phyloP scores from a whole-genome alignment of 495 filamentous ascomycete genomes.

The Penicillium fimorum region DNA sequence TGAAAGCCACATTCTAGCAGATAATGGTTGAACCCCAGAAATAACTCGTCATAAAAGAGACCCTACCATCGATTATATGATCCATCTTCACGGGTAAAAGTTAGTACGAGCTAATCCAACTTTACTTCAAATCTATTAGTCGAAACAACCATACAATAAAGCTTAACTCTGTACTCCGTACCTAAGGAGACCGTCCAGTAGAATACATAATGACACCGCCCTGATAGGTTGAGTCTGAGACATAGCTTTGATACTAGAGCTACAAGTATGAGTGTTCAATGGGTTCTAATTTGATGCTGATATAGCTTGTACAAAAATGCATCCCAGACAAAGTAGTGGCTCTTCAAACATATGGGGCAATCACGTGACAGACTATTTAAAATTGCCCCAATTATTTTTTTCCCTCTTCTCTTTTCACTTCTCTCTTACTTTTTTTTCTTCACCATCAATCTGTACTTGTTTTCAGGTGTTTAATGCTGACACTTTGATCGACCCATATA shows the following conservation, averaged over 20 bases:
- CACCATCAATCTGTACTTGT: not conserved
- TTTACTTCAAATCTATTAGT: too few species aligned
- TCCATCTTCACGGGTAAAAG: too few species aligned
- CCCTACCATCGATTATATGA: too few species aligned
- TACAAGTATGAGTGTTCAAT: too few species aligned
- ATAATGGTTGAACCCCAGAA: not conserved
- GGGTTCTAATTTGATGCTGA: not conserved
- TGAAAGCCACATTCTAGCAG: not conserved
- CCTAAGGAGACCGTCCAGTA: too few species aligned
- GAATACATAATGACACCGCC: too few species aligned
- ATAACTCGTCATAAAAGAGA: too few species aligned
- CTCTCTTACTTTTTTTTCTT: not conserved
- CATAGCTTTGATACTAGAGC: not conserved
- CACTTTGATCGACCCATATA: not conserved
- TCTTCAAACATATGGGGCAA: not conserved
- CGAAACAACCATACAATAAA: too few species aligned
- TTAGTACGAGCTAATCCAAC: too few species aligned
- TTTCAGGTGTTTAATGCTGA: conserved; percentile 1
- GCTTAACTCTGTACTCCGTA: too few species aligned
- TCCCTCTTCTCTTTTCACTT: not conserved
- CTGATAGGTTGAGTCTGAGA: too few species aligned
- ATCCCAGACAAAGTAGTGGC: not conserved
- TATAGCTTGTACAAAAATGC: not conserved
- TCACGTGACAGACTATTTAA: conserved; percentile 3
- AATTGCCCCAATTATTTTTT: conserved; percentile 5